phyloP scores from a whole-genome alignment of 371 early-diverging fungal genomes.

The Capillidium rhysosporum region DNA sequence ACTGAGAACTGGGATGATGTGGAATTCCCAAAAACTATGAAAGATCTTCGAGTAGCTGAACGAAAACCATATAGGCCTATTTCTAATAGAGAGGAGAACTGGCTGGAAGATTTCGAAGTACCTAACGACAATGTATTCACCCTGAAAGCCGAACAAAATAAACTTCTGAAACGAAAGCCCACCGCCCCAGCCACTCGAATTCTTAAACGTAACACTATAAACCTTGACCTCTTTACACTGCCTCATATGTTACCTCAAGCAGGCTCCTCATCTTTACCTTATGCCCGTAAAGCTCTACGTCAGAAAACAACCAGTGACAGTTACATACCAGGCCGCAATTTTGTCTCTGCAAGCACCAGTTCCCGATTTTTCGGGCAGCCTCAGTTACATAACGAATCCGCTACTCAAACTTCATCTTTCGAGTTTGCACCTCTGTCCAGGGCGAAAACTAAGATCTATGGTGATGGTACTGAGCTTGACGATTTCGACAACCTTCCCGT shows the following conservation, averaged over 20 bases:
- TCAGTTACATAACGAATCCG: background rate
- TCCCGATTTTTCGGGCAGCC: background rate
- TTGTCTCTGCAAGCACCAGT: background rate
- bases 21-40: background rate
- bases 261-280: background rate
- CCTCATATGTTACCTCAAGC: background rate
- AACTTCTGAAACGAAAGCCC: background rate
- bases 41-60: background rate
- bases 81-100: background rate
- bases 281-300: background rate
- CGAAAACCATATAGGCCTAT: constrained; percentile 1
- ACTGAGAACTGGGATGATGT: constrained; percentile 4
- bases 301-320: background rate
- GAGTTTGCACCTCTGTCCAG: background rate
- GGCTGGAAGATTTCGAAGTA: constrained; percentile 4
- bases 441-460: background rate
- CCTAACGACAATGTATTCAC: constrained; percentile 5
- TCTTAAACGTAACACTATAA: constrained; percentile 1
- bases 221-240: background rate
- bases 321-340: background rate
- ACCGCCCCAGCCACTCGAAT: background rate
- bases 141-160: background rate
- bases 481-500: constrained; percentile 5
- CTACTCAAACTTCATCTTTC: background rate
- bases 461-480: constrained; percentile 5